Base-by-base conservation (phyloP, 495 filamentous ascomycete species). In the Chlorociboria aeruginascens region DNA sequence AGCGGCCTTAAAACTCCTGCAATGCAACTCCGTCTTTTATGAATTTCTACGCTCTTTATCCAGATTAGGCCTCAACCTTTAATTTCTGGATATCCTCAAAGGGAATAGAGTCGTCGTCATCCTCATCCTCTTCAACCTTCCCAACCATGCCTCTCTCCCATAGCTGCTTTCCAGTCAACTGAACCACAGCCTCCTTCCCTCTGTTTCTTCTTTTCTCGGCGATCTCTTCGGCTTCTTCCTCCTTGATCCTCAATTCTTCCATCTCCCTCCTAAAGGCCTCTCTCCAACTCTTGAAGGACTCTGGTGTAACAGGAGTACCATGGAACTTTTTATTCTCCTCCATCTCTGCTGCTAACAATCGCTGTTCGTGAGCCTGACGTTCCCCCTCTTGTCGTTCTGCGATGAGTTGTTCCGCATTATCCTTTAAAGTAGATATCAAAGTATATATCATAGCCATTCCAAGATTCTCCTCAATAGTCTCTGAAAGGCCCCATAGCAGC, bases 401-500 rank as follows among this genome's bases (percentile, higher is more conserved):
- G 56, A 95, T 78, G 17, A 99, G 70, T 45, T 76, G 69, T 67
- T 99, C 92, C 6, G 86, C 87, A 32, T 71, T 70, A 48, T 99
- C 92, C 59, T 95, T 97, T 45, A 99, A 65, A 3, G 85, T 78
- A 34, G 81, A 84, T 30, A 89, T 79, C 13, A 99, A 68, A 0
- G 89, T 87, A 66, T 95, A 99, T 0, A 99, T 73, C 92, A 99
- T 99, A n/a, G 87, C 84, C 79, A 95, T 95, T 30, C 92, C 92
- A 32, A 97, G 61, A 50, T 89, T 97, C 64, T 97, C 92, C 50
- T 85, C 77, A 30, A 96, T 81, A 0, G 79, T 81, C 3, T 76
- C 70, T 36, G 78, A 60, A 12, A 97, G 70, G 3, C 76, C 69
- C 38, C 76, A 66, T 9, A 96, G 76, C 1, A 99, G 73, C 36